Evolutionary conservation across 176 grass and related monocot genomes (phyloP), one percentile per base, ranked within the genome.

Genomic region (Rhipidocladum racemiflorum): DNA sequence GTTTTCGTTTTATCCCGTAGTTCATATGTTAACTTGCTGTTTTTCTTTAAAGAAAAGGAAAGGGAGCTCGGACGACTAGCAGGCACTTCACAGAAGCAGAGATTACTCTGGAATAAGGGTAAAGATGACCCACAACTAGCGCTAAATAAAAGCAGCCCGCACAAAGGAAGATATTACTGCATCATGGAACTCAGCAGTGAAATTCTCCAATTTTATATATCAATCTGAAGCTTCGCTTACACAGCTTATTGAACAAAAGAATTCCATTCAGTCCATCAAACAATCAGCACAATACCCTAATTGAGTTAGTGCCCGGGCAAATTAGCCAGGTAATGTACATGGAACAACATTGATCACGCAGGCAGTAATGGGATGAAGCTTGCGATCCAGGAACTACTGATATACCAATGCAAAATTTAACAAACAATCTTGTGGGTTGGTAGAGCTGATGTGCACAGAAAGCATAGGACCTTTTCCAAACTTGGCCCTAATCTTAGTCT

Each of bases 171-270:
- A 59, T 15, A 85, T 60, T 48, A 69, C 72, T 42, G 61, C 66
- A 73, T 40, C 69, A 50, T 5, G 14, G 14, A 38, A 72, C 68
- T 44, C 30, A 68, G 38, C 24, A 51, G 53, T 78, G 49, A 49
- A 66, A 71, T 30, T 49, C 66, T 72, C 29, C 6, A 0, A 66
- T 61, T 78, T 83, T 90, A 90, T 86, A 73, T 86, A 79, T 78
- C 68, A 74, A 72, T 79, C 49, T 74, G 57, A 72, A 54, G 36
- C 73, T 78, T 66, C 70, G 6, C 39, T 73, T 83, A 83, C 66
- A 90, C 17, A 85, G 74, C 50, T 90, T 90, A 86, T 90, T 90
- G 34, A 68, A 23, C 57, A 76, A 76, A 85, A 84, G 12, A n/a
- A 9, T 59, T 83, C 66, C 49, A 68, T 72, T 78, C 67, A 53